A percentile compares a stretch with the other conserved stretches of the same genome.
Evolutionary conservation across 208 protist species (phyloP).

Genomic region (Trypanosomatidae sp.): DNA sequence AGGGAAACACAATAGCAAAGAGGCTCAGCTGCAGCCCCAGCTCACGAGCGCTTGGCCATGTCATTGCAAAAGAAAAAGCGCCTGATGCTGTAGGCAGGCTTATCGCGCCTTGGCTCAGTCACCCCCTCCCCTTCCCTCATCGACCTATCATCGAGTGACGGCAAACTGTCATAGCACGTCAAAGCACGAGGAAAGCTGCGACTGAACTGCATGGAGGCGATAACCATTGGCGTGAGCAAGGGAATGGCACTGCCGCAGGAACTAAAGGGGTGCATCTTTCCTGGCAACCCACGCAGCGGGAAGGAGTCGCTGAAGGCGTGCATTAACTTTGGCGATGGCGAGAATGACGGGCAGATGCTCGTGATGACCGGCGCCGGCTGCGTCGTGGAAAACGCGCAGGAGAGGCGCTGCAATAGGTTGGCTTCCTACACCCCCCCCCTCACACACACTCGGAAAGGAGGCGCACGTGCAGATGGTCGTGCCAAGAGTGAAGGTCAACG

Average conservation of each 20-base stretch:
- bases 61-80: background rate
- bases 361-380: constrained; percentile 31
- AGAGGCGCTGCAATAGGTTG: constrained; percentile 14
- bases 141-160: background rate
- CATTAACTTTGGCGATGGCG: constrained; percentile 53
- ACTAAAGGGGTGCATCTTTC: constrained; percentile 27
- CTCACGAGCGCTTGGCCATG: too few species aligned
- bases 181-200: background rate
- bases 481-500: constrained; percentile 34
- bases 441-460: constrained; percentile 10
- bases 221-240: constrained; percentile 45
- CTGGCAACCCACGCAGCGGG: constrained; percentile 7
- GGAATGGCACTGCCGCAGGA: constrained; percentile 18
- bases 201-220: constrained; percentile 44
- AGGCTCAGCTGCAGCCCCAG: background rate
- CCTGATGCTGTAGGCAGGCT: background rate
- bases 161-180: background rate
- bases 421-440: constrained; percentile 3
- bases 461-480: constrained; percentile 39
- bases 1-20: background rate
- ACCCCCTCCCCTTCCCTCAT: background rate
- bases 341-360: constrained; percentile 51
- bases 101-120: background rate
- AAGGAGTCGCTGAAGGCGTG: constrained; percentile 31
- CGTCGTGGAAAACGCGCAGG: constrained; percentile 42